Evolutionary conservation across 345 rosid species (phyloP).

Genomic region (Cochlearia excelsa): DNA sequence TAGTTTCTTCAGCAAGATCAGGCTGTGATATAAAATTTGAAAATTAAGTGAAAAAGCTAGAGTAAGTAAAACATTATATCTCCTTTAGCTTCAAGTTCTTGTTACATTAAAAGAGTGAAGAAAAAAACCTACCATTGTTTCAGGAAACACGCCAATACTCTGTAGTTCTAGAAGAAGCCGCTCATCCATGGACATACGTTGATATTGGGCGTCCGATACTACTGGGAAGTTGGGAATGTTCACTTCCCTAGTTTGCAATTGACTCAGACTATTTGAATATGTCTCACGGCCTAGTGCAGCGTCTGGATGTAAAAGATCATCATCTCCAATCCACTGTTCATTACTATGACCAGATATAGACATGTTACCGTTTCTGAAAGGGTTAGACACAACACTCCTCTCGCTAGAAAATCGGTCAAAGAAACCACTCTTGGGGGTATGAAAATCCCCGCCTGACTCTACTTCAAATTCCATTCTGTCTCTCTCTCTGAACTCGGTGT

Average conservation of each 20-base stretch:
- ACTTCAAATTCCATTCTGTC: constrained; percentile 93
- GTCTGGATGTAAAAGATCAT: constrained; percentile 64
- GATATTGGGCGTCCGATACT: constrained; percentile 64
- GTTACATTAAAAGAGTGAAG: constrained; percentile 8
- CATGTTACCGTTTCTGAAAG: constrained; percentile 57
- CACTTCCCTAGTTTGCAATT: constrained; percentile 51
- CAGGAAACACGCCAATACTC: constrained; percentile 82
- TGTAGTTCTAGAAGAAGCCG: constrained; percentile 78
- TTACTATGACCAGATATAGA: constrained; percentile 66
- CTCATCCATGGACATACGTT: constrained; percentile 67
- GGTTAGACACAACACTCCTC: constrained; percentile 60
- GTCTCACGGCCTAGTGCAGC: constrained; percentile 56
- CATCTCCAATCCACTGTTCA: constrained; percentile 74
- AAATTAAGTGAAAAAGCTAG: constrained; percentile 9
- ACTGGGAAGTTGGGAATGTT: constrained; percentile 43
- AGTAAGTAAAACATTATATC: constrained; percentile 2
- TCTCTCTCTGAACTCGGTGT: constrained; percentile 73
- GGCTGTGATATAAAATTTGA: constrained; percentile 53
- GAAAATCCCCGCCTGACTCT: constrained; percentile 73
- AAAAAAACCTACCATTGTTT: constrained; percentile 58
- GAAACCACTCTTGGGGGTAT: constrained; percentile 57
- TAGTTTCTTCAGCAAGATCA: constrained; percentile 73
- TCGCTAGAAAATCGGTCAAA: constrained; percentile 69
- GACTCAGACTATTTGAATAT: constrained; percentile 56
- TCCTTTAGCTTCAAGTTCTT: background rate